phyloP scores from a whole-genome alignment of 352 stramenopile species.

The Thalassiosira exigua region DNA sequence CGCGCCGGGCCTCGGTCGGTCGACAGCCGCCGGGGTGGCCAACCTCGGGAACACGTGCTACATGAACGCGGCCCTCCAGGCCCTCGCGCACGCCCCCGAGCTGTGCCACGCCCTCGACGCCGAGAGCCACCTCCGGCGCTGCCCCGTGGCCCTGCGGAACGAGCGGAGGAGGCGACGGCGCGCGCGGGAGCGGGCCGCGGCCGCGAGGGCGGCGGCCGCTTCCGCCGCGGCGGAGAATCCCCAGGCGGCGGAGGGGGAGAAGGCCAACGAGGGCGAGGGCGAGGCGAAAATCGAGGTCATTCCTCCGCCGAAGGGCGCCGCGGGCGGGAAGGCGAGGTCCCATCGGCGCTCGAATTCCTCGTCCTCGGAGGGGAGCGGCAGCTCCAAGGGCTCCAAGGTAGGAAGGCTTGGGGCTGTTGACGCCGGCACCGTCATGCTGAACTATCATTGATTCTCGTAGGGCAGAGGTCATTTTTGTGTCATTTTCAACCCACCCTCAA shows the following conservation, averaged over 20 bases:
- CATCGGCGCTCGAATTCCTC: conserved; percentile 28
- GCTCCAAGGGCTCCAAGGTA: conserved; percentile 22
- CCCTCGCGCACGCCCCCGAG: conserved; percentile 81
- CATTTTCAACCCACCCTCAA: no score
- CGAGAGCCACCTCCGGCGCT: conserved; percentile 64
- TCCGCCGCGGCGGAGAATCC: not conserved
- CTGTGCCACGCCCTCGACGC: conserved; percentile 80
- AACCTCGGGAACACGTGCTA: conserved; percentile 90
- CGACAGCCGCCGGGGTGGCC: conserved; percentile 68
- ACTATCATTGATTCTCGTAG: no score
- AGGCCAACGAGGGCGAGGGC: not conserved
- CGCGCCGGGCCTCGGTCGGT: no score
- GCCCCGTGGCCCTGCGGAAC: conserved; percentile 69
- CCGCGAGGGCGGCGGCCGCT: not conserved
- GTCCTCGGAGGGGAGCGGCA: conserved; percentile 7
- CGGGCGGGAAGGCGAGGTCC: not conserved
- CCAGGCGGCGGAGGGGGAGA: not conserved
- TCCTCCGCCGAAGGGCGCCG: not conserved
- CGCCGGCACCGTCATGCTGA: no score
- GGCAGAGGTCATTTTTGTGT: no score
- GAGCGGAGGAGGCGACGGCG: conserved; percentile 22
- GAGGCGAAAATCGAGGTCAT: no score
- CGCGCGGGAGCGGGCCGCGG: not conserved
- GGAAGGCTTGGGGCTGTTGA: no score
- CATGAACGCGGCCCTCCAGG: conserved; percentile 88